These are phyloP conservation scores for Parasitella parasitica DNA, from an alignment of 371 early-diverging fungal species.

Conservation along the genomic window DNA sequence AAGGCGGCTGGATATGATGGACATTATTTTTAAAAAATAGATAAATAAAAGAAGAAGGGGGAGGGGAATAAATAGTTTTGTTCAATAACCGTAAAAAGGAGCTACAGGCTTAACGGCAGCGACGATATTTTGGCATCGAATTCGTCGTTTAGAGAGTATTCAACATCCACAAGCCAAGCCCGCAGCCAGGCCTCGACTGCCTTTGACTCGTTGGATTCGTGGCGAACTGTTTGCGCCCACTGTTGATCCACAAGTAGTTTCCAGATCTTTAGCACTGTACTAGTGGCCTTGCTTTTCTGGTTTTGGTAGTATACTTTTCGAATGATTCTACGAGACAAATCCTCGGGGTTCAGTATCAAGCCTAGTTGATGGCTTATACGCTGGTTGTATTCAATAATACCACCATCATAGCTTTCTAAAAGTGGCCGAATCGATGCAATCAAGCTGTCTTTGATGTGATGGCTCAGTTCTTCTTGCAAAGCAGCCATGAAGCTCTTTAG, in stretches of 20 bases:
- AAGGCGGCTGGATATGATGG: constrained; percentile 1
- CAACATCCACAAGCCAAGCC: constrained; percentile 21
- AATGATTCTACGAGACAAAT: constrained; percentile 25
- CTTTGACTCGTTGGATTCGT: constrained; percentile 15
- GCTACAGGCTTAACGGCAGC: background rate
- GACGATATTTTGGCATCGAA: constrained; percentile 4
- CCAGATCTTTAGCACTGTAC: background rate
- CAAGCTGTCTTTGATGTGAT: constrained; percentile 19
- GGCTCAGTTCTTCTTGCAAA: constrained; percentile 26
- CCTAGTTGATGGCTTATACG: constrained; percentile 30
- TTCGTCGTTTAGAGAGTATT: constrained; percentile 7
- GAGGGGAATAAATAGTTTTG: too few relatives aligned
- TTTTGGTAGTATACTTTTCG: constrained; percentile 1
- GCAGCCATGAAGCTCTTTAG: constrained; percentile 20
- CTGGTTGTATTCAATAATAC: constrained; percentile 15
- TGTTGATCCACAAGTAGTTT: background rate
- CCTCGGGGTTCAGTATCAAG: constrained; percentile 18
- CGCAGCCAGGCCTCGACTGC: constrained; percentile 19
- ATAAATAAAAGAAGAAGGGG: background rate
- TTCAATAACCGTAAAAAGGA: too few relatives aligned
- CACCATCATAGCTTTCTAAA: constrained; percentile 18
- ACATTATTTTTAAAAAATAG: background rate
- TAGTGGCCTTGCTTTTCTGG: background rate
- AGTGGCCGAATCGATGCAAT: constrained; percentile 31
- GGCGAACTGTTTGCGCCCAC: constrained; percentile 3